These are phyloP conservation scores for Pleurotus cornucopiae DNA, from an alignment of 768 basidiomycete genomes.

Conservation along the genomic window DNA sequence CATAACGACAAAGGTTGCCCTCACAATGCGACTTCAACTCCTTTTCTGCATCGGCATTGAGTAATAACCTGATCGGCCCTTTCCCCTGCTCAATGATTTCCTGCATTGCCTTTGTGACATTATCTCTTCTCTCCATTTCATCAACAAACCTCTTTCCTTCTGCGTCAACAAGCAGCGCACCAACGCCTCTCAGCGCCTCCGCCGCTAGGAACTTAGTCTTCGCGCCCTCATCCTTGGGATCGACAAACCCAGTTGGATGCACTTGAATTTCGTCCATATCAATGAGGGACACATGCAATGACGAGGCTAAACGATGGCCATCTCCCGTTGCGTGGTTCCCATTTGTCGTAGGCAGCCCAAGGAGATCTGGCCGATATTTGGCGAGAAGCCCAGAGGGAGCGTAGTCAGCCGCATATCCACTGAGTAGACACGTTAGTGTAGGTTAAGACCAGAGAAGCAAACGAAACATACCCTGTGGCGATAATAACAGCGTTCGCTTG, in stretches of 20 bases:
- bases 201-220: slow-evolving; percentile 80
- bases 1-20: neutral
- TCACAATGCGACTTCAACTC: slow-evolving; percentile 19
- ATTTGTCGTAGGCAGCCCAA: slow-evolving; percentile 21
- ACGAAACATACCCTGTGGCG: neutral
- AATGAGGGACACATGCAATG: slow-evolving; percentile 11
- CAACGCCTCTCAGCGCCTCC: slow-evolving; percentile 78
- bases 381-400: slow-evolving; percentile 17
- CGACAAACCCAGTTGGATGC: slow-evolving; percentile 72
- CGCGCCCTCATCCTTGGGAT: slow-evolving; percentile 66
- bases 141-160: slow-evolving; percentile 70
- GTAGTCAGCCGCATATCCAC: slow-evolving; percentile 22
- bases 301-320: slow-evolving; percentile 17
- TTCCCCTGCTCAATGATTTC: slow-evolving; percentile 13
- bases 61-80: slow-evolving; percentile 18
- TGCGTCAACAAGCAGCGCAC: slow-evolving; percentile 68
- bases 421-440: neutral
- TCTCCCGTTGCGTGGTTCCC: slow-evolving; percentile 23
- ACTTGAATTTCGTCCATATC: slow-evolving; percentile 24
- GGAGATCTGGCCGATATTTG: slow-evolving; percentile 18
- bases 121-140: slow-evolving; percentile 60
- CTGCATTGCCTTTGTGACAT: slow-evolving; percentile 20
- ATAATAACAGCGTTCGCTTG: neutral
- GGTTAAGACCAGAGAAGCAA: neutral
- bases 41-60: slow-evolving; percentile 14